Evolutionary conservation across 78 protist genomes (phyloP).

Genomic region (Dictyostelium intermedium): DNA sequence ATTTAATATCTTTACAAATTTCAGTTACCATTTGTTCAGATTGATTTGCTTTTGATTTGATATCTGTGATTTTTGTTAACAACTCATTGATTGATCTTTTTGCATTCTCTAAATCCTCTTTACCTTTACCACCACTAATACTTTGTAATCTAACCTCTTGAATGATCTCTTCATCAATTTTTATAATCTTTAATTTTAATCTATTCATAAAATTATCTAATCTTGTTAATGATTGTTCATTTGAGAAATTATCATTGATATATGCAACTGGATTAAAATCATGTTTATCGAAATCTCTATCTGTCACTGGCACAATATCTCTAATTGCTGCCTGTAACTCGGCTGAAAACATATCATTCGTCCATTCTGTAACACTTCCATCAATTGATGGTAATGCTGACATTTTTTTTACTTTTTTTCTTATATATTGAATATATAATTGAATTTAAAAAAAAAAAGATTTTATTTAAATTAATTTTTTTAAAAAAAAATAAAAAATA

Average conservation of each 20-base stretch:
- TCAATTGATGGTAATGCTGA: slow-evolving; percentile 29
- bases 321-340: slow-evolving; percentile 76
- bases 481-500: not conserved
- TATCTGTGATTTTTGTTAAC: slow-evolving; percentile 79
- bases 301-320: slow-evolving; percentile 75
- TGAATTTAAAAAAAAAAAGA: not conserved
- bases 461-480: not conserved
- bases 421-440: not conserved
- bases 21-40: slow-evolving; percentile 92
- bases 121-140: slow-evolving; percentile 54
- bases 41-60: slow-evolving; percentile 84
- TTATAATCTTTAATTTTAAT: slow-evolving; percentile 43
- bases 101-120: slow-evolving; percentile 85
- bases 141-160: slow-evolving; percentile 84
- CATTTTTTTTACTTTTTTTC: not conserved
- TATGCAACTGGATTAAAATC: slow-evolving; percentile 84
- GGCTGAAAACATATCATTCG: slow-evolving; percentile 65
- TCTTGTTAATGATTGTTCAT: slow-evolving; percentile 39
- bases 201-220: slow-evolving; percentile 43
- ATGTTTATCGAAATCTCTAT: slow-evolving; percentile 80
- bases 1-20: slow-evolving; percentile 90
- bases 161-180: slow-evolving; percentile 77
- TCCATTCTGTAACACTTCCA: slow-evolving; percentile 58
- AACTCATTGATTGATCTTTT: slow-evolving; percentile 81
- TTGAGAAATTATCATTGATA: slow-evolving; percentile 84